Percentiles rank a stretch among this genome's conserved stretches.
Evolutionary conservation across 768 basidiomycete species (phyloP).

Genomic region (Agaricus subrufescens): DNA sequence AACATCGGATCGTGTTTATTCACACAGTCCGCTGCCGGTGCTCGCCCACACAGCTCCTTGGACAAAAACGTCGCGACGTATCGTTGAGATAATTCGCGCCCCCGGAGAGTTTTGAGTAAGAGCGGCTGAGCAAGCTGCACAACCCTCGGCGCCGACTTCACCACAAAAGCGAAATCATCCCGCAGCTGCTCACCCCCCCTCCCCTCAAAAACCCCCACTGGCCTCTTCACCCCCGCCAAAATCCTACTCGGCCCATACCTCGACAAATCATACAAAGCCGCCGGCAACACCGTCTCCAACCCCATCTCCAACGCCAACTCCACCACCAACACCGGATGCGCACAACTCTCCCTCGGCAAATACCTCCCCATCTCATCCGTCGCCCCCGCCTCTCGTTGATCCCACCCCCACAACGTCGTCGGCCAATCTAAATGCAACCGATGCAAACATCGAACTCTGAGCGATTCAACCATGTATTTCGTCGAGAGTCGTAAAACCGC

Average conservation of each 20-base stretch:
- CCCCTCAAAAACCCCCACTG: slow-evolving; percentile 25
- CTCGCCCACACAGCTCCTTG: slow-evolving; percentile 44
- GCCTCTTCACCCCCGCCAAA: slow-evolving; percentile 41
- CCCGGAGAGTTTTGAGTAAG: slow-evolving; percentile 44
- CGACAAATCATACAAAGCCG: slow-evolving; percentile 72
- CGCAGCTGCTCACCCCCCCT: too few species aligned
- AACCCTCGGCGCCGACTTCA: slow-evolving; percentile 7
- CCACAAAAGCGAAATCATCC: slow-evolving; percentile 6
- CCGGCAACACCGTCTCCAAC: slow-evolving; percentile 52
- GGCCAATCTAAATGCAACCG: slow-evolving; percentile 68
- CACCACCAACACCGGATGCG: slow-evolving; percentile 70
- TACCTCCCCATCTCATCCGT: slow-evolving; percentile 51
- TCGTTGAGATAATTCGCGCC: slow-evolving; percentile 61
- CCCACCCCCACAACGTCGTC: slow-evolving; percentile 62
- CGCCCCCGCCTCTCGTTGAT: slow-evolving; percentile 54
- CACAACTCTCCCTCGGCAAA: slow-evolving; percentile 48
- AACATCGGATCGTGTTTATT: slow-evolving; percentile 30
- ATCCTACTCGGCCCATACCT: slow-evolving; percentile 72
- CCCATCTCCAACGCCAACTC: slow-evolving; percentile 64
- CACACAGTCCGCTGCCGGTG: slow-evolving; percentile 44
- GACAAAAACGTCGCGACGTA: slow-evolving; percentile 60
- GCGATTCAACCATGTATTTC: slow-evolving; percentile 71
- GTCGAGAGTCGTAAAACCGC: slow-evolving; percentile 67
- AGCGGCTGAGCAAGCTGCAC: slow-evolving; percentile 31
- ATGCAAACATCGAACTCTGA: slow-evolving; percentile 54